A percentile compares a stretch with the other conserved stretches of the same genome.
These are phyloP conservation scores for Cucumis variabilis DNA, from an alignment of 331 rosid species.

Conservation along the genomic window DNA sequence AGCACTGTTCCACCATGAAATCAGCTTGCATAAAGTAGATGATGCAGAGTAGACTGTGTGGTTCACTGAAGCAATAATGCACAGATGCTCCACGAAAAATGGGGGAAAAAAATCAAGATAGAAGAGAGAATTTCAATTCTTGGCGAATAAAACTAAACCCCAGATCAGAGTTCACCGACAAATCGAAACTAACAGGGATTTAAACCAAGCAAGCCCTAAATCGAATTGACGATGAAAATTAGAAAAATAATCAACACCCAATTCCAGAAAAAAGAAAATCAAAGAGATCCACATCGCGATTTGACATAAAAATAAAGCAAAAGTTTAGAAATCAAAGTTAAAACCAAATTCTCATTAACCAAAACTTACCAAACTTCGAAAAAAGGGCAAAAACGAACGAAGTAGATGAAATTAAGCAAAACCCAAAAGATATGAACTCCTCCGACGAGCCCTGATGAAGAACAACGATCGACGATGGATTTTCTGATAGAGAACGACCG, in stretches of 20 bases:
- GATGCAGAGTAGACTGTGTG: slow-evolving; percentile 92
- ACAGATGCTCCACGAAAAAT: no score
- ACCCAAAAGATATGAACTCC: background rate
- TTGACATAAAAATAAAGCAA: background rate
- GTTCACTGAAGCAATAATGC: slow-evolving; percentile 85
- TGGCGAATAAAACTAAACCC: slow-evolving; percentile 16
- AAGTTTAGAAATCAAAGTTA: background rate
- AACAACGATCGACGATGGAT: background rate
- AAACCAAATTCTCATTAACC: background rate
- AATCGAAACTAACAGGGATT: background rate
- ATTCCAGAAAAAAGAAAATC: background rate
- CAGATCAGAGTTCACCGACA: slow-evolving; percentile 11
- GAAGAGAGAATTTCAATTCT: background rate
- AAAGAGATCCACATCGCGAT: slow-evolving; percentile 1
- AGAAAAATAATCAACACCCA: background rate
- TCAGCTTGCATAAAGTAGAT: slow-evolving; percentile 88
- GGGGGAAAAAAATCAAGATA: slow-evolving; percentile 21
- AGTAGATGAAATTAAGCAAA: slow-evolving; percentile 19
- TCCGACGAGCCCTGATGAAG: background rate
- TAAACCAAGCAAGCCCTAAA: background rate
- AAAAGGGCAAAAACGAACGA: background rate
- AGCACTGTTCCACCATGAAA: slow-evolving; percentile 79
- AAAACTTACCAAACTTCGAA: slow-evolving; percentile 15
- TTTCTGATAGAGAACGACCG: no score
- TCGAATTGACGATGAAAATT: background rate